phyloP scores from a whole-genome alignment of 192 early-diverging fungal genomes.

The Mortierella antarctica region DNA sequence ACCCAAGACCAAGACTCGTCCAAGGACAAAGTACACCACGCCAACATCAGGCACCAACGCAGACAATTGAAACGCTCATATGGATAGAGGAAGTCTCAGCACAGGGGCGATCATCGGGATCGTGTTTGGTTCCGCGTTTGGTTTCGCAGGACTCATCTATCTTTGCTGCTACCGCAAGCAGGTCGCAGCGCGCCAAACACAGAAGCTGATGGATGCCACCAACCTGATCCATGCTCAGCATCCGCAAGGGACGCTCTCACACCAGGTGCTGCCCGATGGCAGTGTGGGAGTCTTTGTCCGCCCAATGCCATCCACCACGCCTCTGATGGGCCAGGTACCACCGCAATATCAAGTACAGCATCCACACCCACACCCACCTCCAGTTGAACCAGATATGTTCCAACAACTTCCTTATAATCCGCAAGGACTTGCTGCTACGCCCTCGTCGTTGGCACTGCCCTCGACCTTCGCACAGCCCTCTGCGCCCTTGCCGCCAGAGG shows the following conservation, averaged over 20 bases:
- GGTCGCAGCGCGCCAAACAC: slow-evolving; percentile 1
- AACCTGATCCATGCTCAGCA: slow-evolving; percentile 26
- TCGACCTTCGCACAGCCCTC: neutral
- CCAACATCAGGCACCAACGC: too few relatives aligned
- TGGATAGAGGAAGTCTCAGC: neutral
- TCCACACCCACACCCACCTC: neutral
- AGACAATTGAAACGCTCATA: too few relatives aligned
- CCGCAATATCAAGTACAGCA: neutral
- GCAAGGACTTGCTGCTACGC: too few relatives aligned
- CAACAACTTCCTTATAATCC: neutral
- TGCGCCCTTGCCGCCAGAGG: neutral
- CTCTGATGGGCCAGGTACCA: neutral
- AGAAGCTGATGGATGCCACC: slow-evolving; percentile 26
- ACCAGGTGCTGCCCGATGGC: slow-evolving; percentile 8
- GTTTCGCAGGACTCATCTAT: neutral
- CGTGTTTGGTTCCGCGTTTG: neutral
- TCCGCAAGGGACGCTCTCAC: slow-evolving; percentile 8
- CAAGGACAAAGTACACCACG: too few relatives aligned
- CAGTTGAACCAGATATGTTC: neutral
- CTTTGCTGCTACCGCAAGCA: slow-evolving; percentile 7
- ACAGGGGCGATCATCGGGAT: slow-evolving; percentile 12
- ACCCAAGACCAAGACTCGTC: too few relatives aligned
- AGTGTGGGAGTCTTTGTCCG: slow-evolving; percentile 8
- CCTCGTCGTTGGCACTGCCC: too few relatives aligned
- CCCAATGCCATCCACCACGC: neutral